Base-by-base conservation (phyloP, 805 yeast genomes). In the Pichia thaimueangensis region DNA sequence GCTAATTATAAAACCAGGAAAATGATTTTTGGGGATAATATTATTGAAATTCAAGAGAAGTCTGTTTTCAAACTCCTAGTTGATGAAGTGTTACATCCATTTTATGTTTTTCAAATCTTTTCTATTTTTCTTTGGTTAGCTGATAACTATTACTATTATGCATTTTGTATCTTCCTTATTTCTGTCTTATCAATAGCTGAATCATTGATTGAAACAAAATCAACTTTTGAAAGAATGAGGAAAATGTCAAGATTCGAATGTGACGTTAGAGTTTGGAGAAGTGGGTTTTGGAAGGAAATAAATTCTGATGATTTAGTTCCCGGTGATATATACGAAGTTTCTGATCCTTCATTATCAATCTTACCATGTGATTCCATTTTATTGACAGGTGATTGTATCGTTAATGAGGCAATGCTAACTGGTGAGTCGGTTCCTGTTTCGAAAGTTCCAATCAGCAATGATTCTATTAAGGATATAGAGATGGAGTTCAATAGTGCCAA, bases 351-450 rank as follows among this genome's bases (percentile, higher is more conserved):
- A 0, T 65, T 93, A 43, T 54, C 68, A 4, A 55, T 73, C 1
- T 71, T 91, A 37, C 98, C 99, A 0, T 88, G 96, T 58, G 99
- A 93, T 62, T 83, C 95, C 0, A 62, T 93, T 11, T 68, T 93
- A 38, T 64, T 91, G 16, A 77, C 88, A 27, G 98, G 99, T 39
- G 97, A 89, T 58, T 86, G 95, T 58, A 88, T 93, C 42, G 84
- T 93, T n/a, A 93, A 93, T 60, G 99, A 93, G 59, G 85, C 97
- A 6, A 93, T 93, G 96, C 71, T 93, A 17, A 93, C 99, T 0
- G 99, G 99, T 30, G 99, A 93, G 60, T 87, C 96, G 40, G 97
- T 93, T 1, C 98, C 99, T 0, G 96, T 93, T 3, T 77, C 96
- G 0, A 93, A 93, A 59, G 48, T 69, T 10, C 73, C 85, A 2